A percentile compares a stretch with the other conserved stretches of the same genome.
Conservation (phyloP, 805 yeast genomes). For the Candida pini region DNA sequence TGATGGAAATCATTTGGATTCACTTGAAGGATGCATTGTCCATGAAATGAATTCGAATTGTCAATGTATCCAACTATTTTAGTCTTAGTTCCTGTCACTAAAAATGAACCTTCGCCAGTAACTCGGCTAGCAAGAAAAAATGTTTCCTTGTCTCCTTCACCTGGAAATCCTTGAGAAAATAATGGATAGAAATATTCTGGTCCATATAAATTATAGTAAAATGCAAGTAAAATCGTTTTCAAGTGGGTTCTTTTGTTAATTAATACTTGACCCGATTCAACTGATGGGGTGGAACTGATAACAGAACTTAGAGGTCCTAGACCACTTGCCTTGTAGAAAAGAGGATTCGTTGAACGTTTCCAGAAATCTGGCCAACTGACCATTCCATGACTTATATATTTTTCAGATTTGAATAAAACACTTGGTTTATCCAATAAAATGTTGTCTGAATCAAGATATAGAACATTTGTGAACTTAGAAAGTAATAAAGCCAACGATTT, state of each 20-base stretch:
- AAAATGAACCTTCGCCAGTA: constrained; percentile 21
- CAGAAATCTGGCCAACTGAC: constrained; percentile 65
- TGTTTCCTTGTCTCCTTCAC: constrained; percentile 80
- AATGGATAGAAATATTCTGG: constrained; percentile 63
- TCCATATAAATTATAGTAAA: constrained; percentile 63
- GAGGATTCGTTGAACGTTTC: constrained; percentile 59
- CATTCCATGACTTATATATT: constrained; percentile 40
- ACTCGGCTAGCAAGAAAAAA: constrained; percentile 63
- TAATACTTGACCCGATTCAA: constrained; percentile 68
- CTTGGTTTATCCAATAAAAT: constrained; percentile 34
- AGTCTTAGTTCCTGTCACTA: constrained; percentile 25
- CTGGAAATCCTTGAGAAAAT: constrained; percentile 67
- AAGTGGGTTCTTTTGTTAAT: constrained; percentile 56
- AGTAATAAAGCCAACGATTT: constrained; percentile 44
- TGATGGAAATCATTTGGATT: constrained; percentile 22
- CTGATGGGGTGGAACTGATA: constrained; percentile 45
- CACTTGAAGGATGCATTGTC: constrained; percentile 27
- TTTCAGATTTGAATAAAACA: constrained; percentile 39
- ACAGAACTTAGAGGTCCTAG: constrained; percentile 28
- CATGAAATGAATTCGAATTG: constrained; percentile 18
- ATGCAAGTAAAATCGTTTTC: constrained; percentile 50
- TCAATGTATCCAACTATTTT: constrained; percentile 27
- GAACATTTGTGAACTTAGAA: constrained; percentile 39
- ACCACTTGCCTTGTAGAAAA: constrained; percentile 43
- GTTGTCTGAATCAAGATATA: constrained; percentile 47